A percentile compares a stretch with the other conserved stretches of the same genome.
Evolutionary conservation across 768 basidiomycete genomes (phyloP).

Genomic region (Lactarius vividus): DNA sequence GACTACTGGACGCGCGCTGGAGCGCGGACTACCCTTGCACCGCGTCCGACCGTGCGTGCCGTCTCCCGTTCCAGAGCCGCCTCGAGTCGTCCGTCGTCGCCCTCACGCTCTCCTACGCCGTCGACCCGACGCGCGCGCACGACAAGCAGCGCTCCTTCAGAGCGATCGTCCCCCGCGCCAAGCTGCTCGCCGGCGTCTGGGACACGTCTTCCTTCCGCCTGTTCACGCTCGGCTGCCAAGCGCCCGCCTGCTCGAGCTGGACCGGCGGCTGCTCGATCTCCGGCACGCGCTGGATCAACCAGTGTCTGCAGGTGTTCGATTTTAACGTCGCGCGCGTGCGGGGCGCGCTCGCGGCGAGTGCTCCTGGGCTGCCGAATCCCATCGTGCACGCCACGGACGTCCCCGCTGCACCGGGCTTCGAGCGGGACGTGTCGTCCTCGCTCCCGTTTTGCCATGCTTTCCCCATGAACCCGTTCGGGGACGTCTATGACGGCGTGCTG

Average conservation of each 20-base stretch:
- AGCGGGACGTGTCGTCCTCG: neutral
- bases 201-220: neutral
- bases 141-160: neutral
- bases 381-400: neutral
- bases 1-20: neutral
- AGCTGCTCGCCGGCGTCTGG: neutral
- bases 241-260: neutral
- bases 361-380: neutral
- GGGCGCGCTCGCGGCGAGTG: neutral
- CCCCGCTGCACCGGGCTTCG: neutral
- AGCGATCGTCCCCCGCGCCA: neutral
- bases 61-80: conserved; percentile 4
- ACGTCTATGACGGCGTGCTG: conserved; percentile 1
- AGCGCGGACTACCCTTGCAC: neutral
- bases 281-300: conserved; percentile 11
- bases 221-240: neutral
- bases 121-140: neutral
- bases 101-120: neutral
- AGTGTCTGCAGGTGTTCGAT: conserved; percentile 1
- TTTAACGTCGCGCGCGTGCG: neutral
- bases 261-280: neutral
- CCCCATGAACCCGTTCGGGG: neutral
- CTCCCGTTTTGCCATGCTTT: neutral
- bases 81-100: conserved; percentile 7
- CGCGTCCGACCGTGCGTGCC: neutral